Percentiles rank a stretch among this genome's conserved stretches.
phyloP scores from a whole-genome alignment of 192 early-diverging fungal genomes.

The Phycomyces blakesleeanus region DNA sequence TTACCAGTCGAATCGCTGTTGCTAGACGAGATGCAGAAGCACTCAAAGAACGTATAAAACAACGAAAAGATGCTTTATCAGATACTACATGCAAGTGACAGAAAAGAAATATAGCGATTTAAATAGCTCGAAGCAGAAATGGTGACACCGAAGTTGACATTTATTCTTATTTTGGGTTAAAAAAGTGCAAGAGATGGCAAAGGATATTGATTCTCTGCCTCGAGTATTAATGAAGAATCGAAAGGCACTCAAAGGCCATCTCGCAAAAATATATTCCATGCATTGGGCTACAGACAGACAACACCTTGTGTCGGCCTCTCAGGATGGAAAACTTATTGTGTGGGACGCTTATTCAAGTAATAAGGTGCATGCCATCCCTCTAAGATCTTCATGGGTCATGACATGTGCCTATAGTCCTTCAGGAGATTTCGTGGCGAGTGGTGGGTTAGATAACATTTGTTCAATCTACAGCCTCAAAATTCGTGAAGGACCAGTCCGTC shows the following conservation, averaged over 20 bases:
- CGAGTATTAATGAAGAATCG: conserved; percentile 89
- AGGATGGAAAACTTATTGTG: conserved; percentile 98
- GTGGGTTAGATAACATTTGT: conserved; percentile 98
- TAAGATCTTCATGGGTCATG: conserved; percentile 99
- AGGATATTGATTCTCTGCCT: conserved; percentile 82
- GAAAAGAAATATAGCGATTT: neutral
- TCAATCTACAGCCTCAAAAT: conserved; percentile 96
- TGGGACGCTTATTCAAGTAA: conserved; percentile 98
- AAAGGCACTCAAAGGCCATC: conserved; percentile 92
- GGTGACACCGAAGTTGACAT: too few species aligned
- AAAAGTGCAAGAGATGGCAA: conserved; percentile 28
- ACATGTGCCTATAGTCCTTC: conserved; percentile 97
- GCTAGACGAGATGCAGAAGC: conserved; percentile 92
- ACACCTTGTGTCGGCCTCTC: conserved; percentile 94
- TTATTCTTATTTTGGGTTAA: neutral
- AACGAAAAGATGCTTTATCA: conserved; percentile 86
- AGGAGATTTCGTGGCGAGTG: conserved; percentile 96
- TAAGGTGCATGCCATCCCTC: conserved; percentile 96
- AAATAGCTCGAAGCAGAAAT: too few species aligned
- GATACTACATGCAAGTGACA: conserved; percentile 82
- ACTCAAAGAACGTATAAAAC: conserved; percentile 92
- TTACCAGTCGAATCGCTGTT: conserved; percentile 80
- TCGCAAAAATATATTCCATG: conserved; percentile 94
- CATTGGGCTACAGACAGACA: conserved; percentile 66
- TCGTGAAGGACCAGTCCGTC: conserved; percentile 88